These are phyloP conservation scores for Aspergillus incahuasiensis DNA, from an alignment of 495 filamentous ascomycete genomes.

Conservation along the genomic window DNA sequence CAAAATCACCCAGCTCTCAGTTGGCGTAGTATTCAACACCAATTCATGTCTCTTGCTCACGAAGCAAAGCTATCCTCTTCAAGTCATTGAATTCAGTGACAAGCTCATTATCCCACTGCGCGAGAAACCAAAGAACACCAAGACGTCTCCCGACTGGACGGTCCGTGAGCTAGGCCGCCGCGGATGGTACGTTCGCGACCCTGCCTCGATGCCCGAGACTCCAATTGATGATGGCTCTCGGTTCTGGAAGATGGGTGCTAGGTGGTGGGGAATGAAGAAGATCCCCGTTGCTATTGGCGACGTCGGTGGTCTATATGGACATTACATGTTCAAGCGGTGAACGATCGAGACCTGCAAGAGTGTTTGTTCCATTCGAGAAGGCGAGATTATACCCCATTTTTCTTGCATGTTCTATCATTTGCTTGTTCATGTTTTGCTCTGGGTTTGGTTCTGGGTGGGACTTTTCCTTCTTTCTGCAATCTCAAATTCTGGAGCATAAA, in stretches of 20 bases:
- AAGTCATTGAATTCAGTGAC: conserved; percentile 74
- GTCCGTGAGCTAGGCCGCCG: conserved; percentile 61
- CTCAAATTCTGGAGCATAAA: conserved; percentile 8
- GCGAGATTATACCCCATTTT: conserved; percentile 19
- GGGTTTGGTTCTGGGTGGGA: conserved; percentile 9
- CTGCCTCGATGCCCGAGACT: conserved; percentile 31
- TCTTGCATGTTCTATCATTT: conserved; percentile 15
- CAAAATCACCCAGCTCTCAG: conserved; percentile 51
- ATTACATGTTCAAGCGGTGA: conserved; percentile 76
- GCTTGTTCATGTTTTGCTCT: conserved; percentile 10
- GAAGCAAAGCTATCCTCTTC: conserved; percentile 60
- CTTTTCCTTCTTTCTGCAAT: conserved; percentile 1
- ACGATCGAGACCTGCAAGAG: neutral
- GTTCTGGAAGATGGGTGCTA: conserved; percentile 86
- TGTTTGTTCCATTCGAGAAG: neutral
- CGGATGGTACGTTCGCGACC: conserved; percentile 66
- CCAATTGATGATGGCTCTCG: conserved; percentile 49
- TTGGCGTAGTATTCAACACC: conserved; percentile 58
- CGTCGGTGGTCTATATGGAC: conserved; percentile 81
- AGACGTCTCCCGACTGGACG: conserved; percentile 56
- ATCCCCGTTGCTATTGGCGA: conserved; percentile 71
- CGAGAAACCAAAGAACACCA: conserved; percentile 47
- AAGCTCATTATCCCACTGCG: conserved; percentile 61
- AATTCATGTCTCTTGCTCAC: conserved; percentile 55
- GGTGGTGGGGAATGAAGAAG: conserved; percentile 85